Evolutionary conservation across 192 early-diverging fungal genomes (phyloP).

Genomic region (Linnemannia zychae): DNA sequence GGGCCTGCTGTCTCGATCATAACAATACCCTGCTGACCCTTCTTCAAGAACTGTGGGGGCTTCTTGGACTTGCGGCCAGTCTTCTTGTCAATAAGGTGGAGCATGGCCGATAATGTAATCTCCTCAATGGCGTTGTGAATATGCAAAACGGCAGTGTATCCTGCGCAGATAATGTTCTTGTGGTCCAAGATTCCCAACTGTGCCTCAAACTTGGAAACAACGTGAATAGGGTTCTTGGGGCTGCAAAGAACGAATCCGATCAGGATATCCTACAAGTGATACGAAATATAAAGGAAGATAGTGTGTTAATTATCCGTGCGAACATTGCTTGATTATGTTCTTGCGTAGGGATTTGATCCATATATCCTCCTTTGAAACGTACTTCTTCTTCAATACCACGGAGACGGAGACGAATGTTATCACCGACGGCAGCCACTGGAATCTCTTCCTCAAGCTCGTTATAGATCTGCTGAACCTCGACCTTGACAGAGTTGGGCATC

Average conservation of each 20-base stretch:
- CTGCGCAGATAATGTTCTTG: conserved; percentile 96
- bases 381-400: conserved; percentile 95
- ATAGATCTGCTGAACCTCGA: conserved; percentile 88
- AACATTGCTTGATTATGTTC: neutral
- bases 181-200: conserved; percentile 93
- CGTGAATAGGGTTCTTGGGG: conserved; percentile 83
- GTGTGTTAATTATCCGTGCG: neutral
- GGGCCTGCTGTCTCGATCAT: conserved; percentile 82
- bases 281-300: neutral
- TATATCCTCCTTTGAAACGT: neutral
- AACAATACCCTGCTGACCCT: conserved; percentile 91
- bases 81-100: conserved; percentile 96
- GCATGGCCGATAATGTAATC: conserved; percentile 80
- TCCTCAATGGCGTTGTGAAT: conserved; percentile 92
- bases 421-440: conserved; percentile 82
- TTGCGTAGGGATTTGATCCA: neutral
- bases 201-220: conserved; percentile 85
- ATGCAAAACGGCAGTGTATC: conserved; percentile 95
- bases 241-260: conserved; percentile 92
- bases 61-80: conserved; percentile 88
- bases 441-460: conserved; percentile 88
- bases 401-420: conserved; percentile 93
- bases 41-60: conserved; percentile 95
- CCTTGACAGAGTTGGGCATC: conserved; percentile 92
- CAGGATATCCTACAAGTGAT: conserved; percentile 71